Evolutionary conservation across 129 eudicot species (phyloP).

Genomic region (Pittosporum tobira): DNA sequence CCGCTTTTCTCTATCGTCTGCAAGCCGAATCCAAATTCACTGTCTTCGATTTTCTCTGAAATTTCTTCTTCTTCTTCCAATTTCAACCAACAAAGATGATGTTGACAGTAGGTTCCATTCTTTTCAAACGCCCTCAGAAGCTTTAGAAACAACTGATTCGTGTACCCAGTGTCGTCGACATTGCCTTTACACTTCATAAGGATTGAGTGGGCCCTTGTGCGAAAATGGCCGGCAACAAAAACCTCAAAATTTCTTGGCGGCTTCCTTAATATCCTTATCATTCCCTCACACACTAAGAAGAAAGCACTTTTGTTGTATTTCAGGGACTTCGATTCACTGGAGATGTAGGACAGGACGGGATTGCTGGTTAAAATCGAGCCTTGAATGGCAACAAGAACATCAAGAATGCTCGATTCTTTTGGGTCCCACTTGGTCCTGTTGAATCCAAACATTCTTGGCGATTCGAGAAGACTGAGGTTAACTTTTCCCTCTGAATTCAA

Average conservation of each 20-base stretch:
- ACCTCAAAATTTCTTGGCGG: constrained; percentile 10
- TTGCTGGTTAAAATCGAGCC: not conserved
- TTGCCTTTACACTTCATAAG: constrained; percentile 3
- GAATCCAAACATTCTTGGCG: not conserved
- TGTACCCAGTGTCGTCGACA: not conserved
- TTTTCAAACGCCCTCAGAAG: constrained; percentile 9
- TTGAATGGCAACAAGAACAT: constrained; percentile 12
- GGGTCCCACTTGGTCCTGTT: constrained; percentile 2
- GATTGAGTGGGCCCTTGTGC: constrained; percentile 10
- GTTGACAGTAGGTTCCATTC: constrained; percentile 21
- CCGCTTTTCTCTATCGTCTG: too few species aligned
- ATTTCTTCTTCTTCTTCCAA: not conserved
- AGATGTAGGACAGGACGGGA: not conserved
- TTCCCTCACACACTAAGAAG: constrained; percentile 5
- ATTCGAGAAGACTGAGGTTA: not conserved
- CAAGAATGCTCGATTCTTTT: constrained; percentile 7
- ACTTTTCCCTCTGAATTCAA: constrained; percentile 3
- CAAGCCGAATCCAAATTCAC: too few species aligned
- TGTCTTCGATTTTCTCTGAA: too few species aligned
- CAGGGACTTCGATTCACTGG: not conserved
- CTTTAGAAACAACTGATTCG: not conserved
- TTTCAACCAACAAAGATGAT: constrained; percentile 9
- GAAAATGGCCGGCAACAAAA: constrained; percentile 19
- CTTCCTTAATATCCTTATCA: not conserved
- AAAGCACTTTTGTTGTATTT: not conserved